phyloP scores from a whole-genome alignment of 2,329 filamentous ascomycete genomes.

The Tetracladium maxilliforme region DNA sequence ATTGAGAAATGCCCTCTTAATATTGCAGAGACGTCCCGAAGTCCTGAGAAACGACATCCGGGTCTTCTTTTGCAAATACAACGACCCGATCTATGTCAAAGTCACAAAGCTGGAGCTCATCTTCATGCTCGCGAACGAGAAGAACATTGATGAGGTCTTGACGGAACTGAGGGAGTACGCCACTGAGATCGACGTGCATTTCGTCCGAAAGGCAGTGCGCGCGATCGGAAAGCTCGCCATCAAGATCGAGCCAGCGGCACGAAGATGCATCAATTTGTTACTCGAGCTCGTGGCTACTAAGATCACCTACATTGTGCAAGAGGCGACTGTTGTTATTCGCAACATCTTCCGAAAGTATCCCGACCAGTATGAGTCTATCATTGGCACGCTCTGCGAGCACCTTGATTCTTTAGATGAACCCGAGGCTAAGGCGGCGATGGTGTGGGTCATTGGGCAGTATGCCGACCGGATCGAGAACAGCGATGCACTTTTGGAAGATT shows the following conservation, averaged over 20 bases:
- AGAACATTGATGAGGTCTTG: slow-evolving; percentile 88
- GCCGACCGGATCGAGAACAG: slow-evolving; percentile 96
- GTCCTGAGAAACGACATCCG: slow-evolving; percentile 92
- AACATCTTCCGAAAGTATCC: slow-evolving; percentile 99
- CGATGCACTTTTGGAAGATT: slow-evolving; percentile 86
- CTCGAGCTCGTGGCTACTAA: slow-evolving; percentile 94
- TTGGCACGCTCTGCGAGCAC: slow-evolving; percentile 87
- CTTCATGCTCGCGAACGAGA: slow-evolving; percentile 94
- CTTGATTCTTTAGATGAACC: slow-evolving; percentile 93
- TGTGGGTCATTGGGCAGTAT: slow-evolving; percentile 98
- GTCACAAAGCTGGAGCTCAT: slow-evolving; percentile 97
- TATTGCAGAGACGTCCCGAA: slow-evolving; percentile 82
- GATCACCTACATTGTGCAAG: slow-evolving; percentile 96
- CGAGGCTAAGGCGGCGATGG: slow-evolving; percentile 95
- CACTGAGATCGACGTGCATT: slow-evolving; percentile 96
- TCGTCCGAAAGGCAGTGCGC: slow-evolving; percentile 92
- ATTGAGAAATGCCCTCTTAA: slow-evolving; percentile 82
- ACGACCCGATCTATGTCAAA: slow-evolving; percentile 98
- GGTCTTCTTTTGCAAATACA: slow-evolving; percentile 99
- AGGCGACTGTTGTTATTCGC: slow-evolving; percentile 94
- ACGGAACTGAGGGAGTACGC: slow-evolving; percentile 93
- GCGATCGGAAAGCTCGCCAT: slow-evolving; percentile 97
- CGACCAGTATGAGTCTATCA: slow-evolving; percentile 97
- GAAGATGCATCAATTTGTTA: slow-evolving; percentile 81
- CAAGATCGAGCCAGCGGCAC: slow-evolving; percentile 91